Evolutionary conservation across 768 basidiomycete species (phyloP).

Genomic region (Macrolepiota fuliginosa): DNA sequence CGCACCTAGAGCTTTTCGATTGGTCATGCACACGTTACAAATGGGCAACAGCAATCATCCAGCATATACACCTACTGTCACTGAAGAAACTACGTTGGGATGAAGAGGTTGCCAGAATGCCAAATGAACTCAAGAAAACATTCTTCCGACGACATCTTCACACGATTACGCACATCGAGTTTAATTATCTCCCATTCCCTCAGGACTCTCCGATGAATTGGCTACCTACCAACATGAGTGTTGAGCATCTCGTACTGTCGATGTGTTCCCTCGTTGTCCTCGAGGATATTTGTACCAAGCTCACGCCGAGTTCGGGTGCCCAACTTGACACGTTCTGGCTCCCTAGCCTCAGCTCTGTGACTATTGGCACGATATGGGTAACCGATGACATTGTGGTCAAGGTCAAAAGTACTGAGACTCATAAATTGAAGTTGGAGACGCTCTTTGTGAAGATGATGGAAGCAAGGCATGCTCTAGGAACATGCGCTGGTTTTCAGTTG

Average conservation of each 20-base stretch:
- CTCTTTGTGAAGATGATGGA: background rate
- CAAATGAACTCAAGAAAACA: background rate
- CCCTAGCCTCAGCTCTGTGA: background rate
- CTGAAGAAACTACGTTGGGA: background rate
- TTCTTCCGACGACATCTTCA: background rate
- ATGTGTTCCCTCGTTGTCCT: background rate
- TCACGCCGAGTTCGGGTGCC: background rate
- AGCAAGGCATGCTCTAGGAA: background rate
- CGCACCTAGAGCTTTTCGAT: background rate
- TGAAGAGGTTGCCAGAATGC: background rate
- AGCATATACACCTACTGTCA: background rate
- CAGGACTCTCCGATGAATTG: background rate
- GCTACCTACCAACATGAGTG: background rate
- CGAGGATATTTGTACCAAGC: no score
- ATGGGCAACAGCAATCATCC: background rate
- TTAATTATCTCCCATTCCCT: background rate
- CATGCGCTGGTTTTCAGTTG: background rate
- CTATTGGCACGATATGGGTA: background rate
- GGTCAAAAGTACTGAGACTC: background rate
- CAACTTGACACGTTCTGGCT: background rate
- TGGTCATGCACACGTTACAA: background rate
- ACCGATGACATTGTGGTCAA: background rate
- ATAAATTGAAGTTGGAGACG: background rate
- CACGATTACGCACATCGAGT: background rate
- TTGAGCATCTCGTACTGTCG: background rate